Percentiles rank a stretch among this genome's conserved stretches.
phyloP scores from a whole-genome alignment of 1,139 yeast genomes.

The Nadsonia starkeyi-henricii region DNA sequence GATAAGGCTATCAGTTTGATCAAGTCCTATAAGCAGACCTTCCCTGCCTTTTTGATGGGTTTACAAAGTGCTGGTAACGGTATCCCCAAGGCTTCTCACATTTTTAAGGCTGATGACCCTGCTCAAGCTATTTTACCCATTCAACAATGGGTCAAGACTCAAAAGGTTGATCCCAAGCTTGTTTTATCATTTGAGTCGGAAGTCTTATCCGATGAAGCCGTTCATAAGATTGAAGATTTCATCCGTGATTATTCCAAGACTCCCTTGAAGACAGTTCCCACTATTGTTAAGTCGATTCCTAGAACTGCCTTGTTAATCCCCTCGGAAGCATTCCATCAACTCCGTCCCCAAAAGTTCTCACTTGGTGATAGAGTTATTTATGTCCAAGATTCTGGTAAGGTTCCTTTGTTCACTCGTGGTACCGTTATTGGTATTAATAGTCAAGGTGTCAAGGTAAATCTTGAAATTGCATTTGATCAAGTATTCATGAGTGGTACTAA shows the following conservation, averaged over 20 bases:
- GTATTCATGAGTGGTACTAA: constrained; percentile 74
- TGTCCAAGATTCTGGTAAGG: constrained; percentile 79
- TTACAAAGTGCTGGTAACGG: constrained; percentile 23
- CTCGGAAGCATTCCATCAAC: constrained; percentile 51
- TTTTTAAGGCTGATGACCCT: constrained; percentile 18
- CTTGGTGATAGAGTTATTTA: constrained; percentile 86
- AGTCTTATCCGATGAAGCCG: constrained; percentile 54
- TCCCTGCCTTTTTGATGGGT: constrained; percentile 45
- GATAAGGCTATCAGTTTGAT: constrained; percentile 58
- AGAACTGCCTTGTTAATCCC: constrained; percentile 74
- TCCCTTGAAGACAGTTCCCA: constrained; percentile 21
- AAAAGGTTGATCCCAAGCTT: constrained; percentile 34
- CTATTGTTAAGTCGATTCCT: constrained; percentile 71
- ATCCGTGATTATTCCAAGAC: constrained; percentile 30
- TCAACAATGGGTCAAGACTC: constrained; percentile 33
- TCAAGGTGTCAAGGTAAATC: constrained; percentile 37
- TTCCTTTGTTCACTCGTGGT: constrained; percentile 78
- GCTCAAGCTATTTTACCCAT: constrained; percentile 28
- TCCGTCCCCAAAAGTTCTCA: constrained; percentile 62
- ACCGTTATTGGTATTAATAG: constrained; percentile 75
- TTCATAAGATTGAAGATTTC: constrained; percentile 52
- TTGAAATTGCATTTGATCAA: constrained; percentile 72
- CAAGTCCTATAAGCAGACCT: constrained; percentile 43
- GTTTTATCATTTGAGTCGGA: constrained; percentile 70
- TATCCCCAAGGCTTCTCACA: constrained; percentile 27